These are phyloP conservation scores for Megacollybia marginata DNA, from an alignment of 768 basidiomycete genomes.

Conservation along the genomic window DNA sequence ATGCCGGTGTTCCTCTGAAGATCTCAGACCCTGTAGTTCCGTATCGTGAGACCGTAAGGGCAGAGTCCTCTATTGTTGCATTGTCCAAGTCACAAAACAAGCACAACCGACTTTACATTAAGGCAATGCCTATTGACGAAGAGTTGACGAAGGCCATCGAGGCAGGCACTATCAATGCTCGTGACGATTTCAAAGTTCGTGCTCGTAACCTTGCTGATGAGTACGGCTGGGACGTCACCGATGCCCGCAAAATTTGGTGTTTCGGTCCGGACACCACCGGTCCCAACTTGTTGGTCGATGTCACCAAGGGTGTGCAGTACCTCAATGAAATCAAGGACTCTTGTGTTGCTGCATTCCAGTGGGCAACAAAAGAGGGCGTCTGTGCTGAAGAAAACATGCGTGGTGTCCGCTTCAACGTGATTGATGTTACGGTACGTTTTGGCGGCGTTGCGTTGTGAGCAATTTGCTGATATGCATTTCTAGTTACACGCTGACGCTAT, in stretches of 20 bases:
- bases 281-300: constrained; percentile 94
- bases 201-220: constrained; percentile 96
- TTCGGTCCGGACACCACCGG: constrained; percentile 99
- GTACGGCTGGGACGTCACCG: constrained; percentile 97
- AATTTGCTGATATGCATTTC: not conserved
- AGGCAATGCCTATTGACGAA: constrained; percentile 90
- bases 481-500: constrained; percentile 98
- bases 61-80: constrained; percentile 93
- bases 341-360: constrained; percentile 98
- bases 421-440: constrained; percentile 82
- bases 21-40: constrained; percentile 96
- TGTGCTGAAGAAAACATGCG: constrained; percentile 98
- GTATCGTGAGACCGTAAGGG: constrained; percentile 95
- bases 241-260: constrained; percentile 99
- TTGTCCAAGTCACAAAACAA: constrained; percentile 99
- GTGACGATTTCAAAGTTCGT: constrained; percentile 97
- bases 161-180: constrained; percentile 70
- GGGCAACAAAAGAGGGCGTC: constrained; percentile 98
- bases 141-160: constrained; percentile 94
- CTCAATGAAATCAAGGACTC: constrained; percentile 99
- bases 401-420: constrained; percentile 91
- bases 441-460: not conserved
- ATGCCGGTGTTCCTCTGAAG: constrained; percentile 98
- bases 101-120: constrained; percentile 96
- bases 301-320: constrained; percentile 99